Evolutionary conservation across 2,329 filamentous ascomycete genomes (phyloP).

Genomic region (Arthrobotrys megalospora): DNA sequence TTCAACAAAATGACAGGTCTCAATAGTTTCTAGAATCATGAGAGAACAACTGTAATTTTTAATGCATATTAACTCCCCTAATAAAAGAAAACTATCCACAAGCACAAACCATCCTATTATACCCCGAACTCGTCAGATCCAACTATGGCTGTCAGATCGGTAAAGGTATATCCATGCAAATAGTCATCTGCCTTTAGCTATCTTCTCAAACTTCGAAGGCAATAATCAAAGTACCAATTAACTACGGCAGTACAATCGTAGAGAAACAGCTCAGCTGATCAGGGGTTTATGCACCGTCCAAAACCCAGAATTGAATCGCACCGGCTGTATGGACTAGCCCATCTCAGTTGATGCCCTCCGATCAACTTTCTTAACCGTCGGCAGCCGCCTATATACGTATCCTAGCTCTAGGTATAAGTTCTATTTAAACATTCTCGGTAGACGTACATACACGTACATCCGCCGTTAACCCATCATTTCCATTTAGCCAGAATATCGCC

Average conservation of each 20-base stretch:
- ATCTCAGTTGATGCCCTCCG: neutral
- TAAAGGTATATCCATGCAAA: no score
- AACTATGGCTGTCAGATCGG: no score
- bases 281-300: neutral
- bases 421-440: constrained; percentile 19
- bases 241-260: neutral
- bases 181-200: no score
- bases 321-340: no score
- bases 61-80: neutral
- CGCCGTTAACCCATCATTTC: neutral
- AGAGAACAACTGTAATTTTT: neutral
- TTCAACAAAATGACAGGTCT: neutral
- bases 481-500: constrained; percentile 27
- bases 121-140: no score
- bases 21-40: neutral
- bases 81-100: no score
- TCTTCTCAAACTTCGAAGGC: no score
- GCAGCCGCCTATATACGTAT: constrained; percentile 52
- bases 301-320: neutral
- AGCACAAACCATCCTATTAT: no score
- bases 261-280: constrained; percentile 8
- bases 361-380: constrained; percentile 40
- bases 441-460: constrained; percentile 16
- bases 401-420: constrained; percentile 10
- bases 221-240: neutral